A percentile compares a stretch with the other conserved stretches of the same genome.
phyloP scores from a whole-genome alignment of 2,329 filamentous ascomycete species.

The Sclerotinia glacialis region DNA sequence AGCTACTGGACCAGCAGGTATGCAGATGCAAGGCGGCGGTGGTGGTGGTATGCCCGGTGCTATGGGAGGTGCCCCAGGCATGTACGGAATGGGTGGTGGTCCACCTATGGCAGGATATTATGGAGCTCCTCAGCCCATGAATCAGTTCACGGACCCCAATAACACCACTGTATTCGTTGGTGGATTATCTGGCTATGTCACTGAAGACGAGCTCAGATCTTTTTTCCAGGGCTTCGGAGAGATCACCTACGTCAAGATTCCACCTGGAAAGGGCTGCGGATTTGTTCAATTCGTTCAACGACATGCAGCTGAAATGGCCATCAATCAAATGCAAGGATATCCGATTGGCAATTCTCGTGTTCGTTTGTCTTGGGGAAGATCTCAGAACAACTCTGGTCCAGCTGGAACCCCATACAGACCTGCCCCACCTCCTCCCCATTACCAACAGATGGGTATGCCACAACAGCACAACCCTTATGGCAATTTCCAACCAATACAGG shows the following conservation, averaged over 20 bases:
- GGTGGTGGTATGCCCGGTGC: constrained; percentile 46
- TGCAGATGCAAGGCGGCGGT: constrained; percentile 44
- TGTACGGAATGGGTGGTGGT: constrained; percentile 63
- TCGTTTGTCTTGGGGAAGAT: constrained; percentile 94
- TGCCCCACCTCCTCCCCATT: constrained; percentile 76
- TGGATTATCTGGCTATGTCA: constrained; percentile 94
- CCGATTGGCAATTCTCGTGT: constrained; percentile 98
- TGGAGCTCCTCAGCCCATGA: constrained; percentile 79
- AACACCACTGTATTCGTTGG: constrained; percentile 99
- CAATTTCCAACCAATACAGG: constrained; percentile 40
- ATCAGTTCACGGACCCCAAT: constrained; percentile 99
- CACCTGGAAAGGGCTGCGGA: constrained; percentile 96
- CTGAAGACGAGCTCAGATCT: constrained; percentile 97
- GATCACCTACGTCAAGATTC: constrained; percentile 99
- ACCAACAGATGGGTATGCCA: constrained; percentile 57
- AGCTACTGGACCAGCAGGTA: constrained; percentile 51
- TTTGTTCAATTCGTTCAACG: constrained; percentile 99
- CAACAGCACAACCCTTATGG: constrained; percentile 38
- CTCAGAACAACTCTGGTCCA: constrained; percentile 96
- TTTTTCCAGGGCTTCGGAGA: constrained; percentile 99
- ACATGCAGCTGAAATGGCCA: constrained; percentile 98
- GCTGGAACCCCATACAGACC: constrained; percentile 96
- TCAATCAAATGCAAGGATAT: constrained; percentile 99
- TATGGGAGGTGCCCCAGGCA: constrained; percentile 50
- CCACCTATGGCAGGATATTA: constrained; percentile 64